Base-by-base conservation (phyloP, 805 yeast species). In the Yarrowia sp. region DNA sequence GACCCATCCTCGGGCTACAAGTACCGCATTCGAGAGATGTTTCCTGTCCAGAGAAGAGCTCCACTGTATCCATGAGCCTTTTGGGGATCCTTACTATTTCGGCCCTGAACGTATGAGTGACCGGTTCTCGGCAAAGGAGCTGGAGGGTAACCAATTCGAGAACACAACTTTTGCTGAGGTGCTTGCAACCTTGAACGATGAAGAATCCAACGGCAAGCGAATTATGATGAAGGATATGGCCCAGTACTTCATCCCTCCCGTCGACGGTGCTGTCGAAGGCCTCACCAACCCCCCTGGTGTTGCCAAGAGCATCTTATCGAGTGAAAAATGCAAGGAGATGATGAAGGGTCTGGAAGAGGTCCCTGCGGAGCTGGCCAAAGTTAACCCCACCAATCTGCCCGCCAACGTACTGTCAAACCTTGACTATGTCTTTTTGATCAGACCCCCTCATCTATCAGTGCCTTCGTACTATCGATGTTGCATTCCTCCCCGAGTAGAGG, bases 151-250 rank as follows among this genome's bases (percentile, higher is more conserved):
- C 38, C 64, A 62, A 35, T 69, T 51, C 43, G 36, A 33, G n/a
- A 64, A 66, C 13, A 41, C 67, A 22, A 69, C 70, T 6, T 70
- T 48, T 53, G 63, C 65, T 8, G 67, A 68, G 43, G 68, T 70
- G 10, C 63, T 63, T 15, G 50, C 57, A 13, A 62, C 64, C 18
- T 55, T 70, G 36, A 28, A 11, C 31, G 42, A 64, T 3, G 51
- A 65, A 15, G 60, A 58, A 10, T 35, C 58, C 18, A 32, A 18
- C 4, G 62, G 62, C 22, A 69, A 65, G 47, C 53, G 66, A 14
- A 65, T 70, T 13, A 67, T 70, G 64, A 65, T 70, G 51, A 70
- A 70, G 53, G 73, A 70, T 41, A 70, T 70, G 73, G 72, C 72
- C n/a, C 72, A 70, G 53, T 70, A 70, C 51, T 50, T 70, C 31